These are phyloP conservation scores for sweet orange (Citrus sinensis) DNA, from an alignment of 345 rosid genomes.

Conservation along the genomic window DVS_A1.0 CM039161.1:4363001-4363500, in stretches of 20 bases:
- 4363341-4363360: slow-evolving; percentile 27
- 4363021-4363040: slow-evolving; percentile 18
- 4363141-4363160: slow-evolving; percentile 27
- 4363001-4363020: slow-evolving; percentile 32
- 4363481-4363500: slow-evolving; percentile 37
- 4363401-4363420: slow-evolving; percentile 28
- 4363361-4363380: slow-evolving; percentile 27
- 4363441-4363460: slow-evolving; percentile 77
- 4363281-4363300: slow-evolving; percentile 75
- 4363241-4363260: slow-evolving; percentile 37
- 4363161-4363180: slow-evolving; percentile 32
- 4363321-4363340: slow-evolving; percentile 28
- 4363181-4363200: slow-evolving; percentile 65
- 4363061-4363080: slow-evolving; percentile 21
- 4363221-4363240: slow-evolving; percentile 33
- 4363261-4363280: slow-evolving; percentile 26
- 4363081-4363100: slow-evolving; percentile 30
- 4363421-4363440: slow-evolving; percentile 54
- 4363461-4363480: slow-evolving; percentile 41
- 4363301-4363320: slow-evolving; percentile 35
- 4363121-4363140: slow-evolving; percentile 31
- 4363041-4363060: slow-evolving; percentile 23
- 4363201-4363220: slow-evolving; percentile 55
- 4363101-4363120: slow-evolving; percentile 36
- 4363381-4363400: slow-evolving; percentile 21